Evolutionary conservation across 495 filamentous ascomycete genomes (phyloP), one percentile per base, ranked within the genome.

Genomic region (Hyphodiscus hymeniophilus): DNA sequence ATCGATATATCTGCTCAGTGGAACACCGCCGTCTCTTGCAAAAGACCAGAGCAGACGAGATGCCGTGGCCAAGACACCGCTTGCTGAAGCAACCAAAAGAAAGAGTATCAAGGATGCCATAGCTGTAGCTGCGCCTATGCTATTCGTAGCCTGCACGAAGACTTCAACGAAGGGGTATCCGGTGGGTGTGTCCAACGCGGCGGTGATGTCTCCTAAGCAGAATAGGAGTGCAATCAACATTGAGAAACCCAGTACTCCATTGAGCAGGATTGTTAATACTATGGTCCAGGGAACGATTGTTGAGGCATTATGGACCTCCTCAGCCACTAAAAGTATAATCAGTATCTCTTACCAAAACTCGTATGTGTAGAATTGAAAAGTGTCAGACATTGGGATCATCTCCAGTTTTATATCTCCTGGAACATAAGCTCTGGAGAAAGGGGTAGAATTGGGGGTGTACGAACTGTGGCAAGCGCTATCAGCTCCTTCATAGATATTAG

Each of bases 31-130:
- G 47, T 80, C 76, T 7, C 76, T 58, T 0, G 75, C 64, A 50
- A 80, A 78, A 0, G 74, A 69, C 73, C 74, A 81, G 24, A 70
- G 60, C 55, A 74, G 61, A 8, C 77, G 66, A 12, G 75, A 78
- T 0, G 71, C 60, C 0, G 75, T 72, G 22, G 74, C 74, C 6
- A 74, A 50, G 34, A 72, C 48, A 38, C 68, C 65, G 43, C 74
- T 67, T 38, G 65, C 54, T 23, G 68, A 61, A 30, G 67, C 63
- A 47, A 66, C 63, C 33, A 64, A 62, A 2, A 70, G 56, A 30
- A 71, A 52, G n/a, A 64, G 61, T 21, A 75, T 55, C 16, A 75
- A 18, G 7, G 31, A 28, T 2, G 68, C 59, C 66, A 76, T 68
- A 6, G 60, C 51, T 26, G 59, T 71, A 4, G 70, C 74, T 1